phyloP scores from a whole-genome alignment of 2,329 filamentous ascomycete genomes.

The Stylonectria norvegica region DNA sequence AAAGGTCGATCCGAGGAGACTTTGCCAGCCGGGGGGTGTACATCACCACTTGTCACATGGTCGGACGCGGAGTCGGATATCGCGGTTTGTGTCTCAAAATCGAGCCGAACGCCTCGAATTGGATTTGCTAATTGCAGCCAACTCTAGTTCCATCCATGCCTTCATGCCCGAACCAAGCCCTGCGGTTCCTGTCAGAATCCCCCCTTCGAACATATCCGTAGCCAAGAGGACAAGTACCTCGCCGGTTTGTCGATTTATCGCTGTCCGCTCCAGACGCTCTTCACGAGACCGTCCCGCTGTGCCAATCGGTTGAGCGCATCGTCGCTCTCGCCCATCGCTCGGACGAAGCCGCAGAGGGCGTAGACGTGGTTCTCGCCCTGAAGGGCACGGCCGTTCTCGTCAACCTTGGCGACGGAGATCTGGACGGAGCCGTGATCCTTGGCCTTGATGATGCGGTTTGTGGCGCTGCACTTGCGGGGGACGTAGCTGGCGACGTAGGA shows the following conservation, averaged over 20 bases:
- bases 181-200: constrained; percentile 27
- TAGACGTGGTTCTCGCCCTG: constrained; percentile 97
- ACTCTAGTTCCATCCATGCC: constrained; percentile 41
- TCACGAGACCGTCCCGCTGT: constrained; percentile 94
- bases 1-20: constrained; percentile 47
- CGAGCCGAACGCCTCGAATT: constrained; percentile 47
- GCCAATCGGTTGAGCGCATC: constrained; percentile 93
- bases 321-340: constrained; percentile 96
- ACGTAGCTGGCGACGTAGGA: constrained; percentile 66
- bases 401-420: constrained; percentile 95
- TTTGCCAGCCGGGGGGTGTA: constrained; percentile 50
- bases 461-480: constrained; percentile 97
- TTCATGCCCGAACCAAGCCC: constrained; percentile 37
- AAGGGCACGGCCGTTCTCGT: constrained; percentile 93
- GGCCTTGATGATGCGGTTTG: constrained; percentile 99
- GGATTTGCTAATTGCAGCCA: constrained; percentile 44
- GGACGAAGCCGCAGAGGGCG: constrained; percentile 95
- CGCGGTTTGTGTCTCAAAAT: constrained; percentile 40
- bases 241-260: constrained; percentile 45
- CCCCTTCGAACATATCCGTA: constrained; percentile 22
- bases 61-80: constrained; percentile 26
- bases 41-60: constrained; percentile 28
- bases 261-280: constrained; percentile 88
- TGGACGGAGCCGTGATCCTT: constrained; percentile 99
- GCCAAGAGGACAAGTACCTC: constrained; percentile 23